Evolutionary conservation across 2,329 filamentous ascomycete species (phyloP).

Genomic region (Apiospora sp.): DNA sequence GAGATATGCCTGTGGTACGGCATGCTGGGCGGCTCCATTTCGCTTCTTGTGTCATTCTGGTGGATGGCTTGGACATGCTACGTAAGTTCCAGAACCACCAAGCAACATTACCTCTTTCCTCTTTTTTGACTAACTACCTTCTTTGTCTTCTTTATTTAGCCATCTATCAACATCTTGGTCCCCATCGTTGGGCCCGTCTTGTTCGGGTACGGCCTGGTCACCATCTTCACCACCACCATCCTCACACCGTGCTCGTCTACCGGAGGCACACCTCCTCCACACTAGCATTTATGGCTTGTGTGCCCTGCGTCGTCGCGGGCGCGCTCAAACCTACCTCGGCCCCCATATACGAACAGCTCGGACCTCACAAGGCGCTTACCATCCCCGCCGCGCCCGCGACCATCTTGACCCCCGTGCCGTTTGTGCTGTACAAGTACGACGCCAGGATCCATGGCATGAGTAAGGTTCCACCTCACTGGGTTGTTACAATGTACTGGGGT

Average conservation of each 20-base stretch:
- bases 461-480: not conserved
- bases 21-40: slow-evolving; percentile 47
- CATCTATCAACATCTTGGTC: slow-evolving; percentile 39
- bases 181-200: slow-evolving; percentile 47
- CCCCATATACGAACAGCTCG: slow-evolving; percentile 48
- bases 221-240: slow-evolving; percentile 52
- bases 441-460: slow-evolving; percentile 42
- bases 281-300: slow-evolving; percentile 51
- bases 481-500: not conserved
- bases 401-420: slow-evolving; percentile 52
- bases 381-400: slow-evolving; percentile 48
- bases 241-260: slow-evolving; percentile 56
- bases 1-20: slow-evolving; percentile 48
- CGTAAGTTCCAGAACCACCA: not conserved
- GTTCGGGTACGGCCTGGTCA: slow-evolving; percentile 52
- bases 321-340: slow-evolving; percentile 41
- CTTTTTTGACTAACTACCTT: slow-evolving; percentile 39
- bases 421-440: slow-evolving; percentile 50
- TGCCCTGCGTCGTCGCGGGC: slow-evolving; percentile 49
- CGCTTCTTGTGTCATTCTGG: slow-evolving; percentile 51
- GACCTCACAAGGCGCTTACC: slow-evolving; percentile 48
- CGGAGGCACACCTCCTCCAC: slow-evolving; percentile 50
- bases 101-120: too few relatives aligned
- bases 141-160: not conserved
- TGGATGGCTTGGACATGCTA: slow-evolving; percentile 53